Base-by-base conservation (phyloP, 495 filamentous ascomycete species). In the Penicillium herquei region DNA sequence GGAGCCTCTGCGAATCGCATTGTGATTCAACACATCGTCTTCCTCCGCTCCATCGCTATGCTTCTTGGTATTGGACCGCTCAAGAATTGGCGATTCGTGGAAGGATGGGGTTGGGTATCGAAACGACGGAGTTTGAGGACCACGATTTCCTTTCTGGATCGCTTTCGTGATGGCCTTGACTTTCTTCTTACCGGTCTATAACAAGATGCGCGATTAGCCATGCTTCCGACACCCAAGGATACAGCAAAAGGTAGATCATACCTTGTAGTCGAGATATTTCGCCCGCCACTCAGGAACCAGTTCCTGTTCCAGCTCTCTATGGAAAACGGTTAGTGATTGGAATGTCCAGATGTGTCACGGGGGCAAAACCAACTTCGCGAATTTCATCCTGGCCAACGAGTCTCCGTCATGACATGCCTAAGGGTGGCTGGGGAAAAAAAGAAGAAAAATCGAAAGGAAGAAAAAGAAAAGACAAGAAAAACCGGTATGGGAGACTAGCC, bases 201-300 rank as follows among this genome's bases (percentile, higher is more conserved):
- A 13, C 31, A 30, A 39, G 16, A 39, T 39, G 35, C 40, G 8
- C 39, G 34, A 10, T 35, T 18, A 41, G 13, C 9, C 7, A 26
- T 26, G 21, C 21, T 26, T 4, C 21, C 18, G n/a, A 44, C 7
- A 16, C 16, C 4, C 31, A 35, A 5, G 26, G 9, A 30, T 34
- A 9, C 8, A 26, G 35, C 30, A 11, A 33, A 13, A 13, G 0
- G 30, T 10, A 7, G 5, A 32, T n/a, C 32, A 10, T 43, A 84
- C 87, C 80, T 91, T 95, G 77, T 96, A 96, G 73, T 96, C 84
- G 54, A 96, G 79, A 72, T 96, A 96, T 70, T 96, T 95, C 58
- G 82, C 84, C 60, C 87, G 83, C 92, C 92, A 96, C 81, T 96
- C 92, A 76, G 92, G 90, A 57, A 96, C 90, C 26, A 89, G 82